Base-by-base conservation (phyloP, 345 rosid genomes). In the Microthlaspi erraticum region DNA sequence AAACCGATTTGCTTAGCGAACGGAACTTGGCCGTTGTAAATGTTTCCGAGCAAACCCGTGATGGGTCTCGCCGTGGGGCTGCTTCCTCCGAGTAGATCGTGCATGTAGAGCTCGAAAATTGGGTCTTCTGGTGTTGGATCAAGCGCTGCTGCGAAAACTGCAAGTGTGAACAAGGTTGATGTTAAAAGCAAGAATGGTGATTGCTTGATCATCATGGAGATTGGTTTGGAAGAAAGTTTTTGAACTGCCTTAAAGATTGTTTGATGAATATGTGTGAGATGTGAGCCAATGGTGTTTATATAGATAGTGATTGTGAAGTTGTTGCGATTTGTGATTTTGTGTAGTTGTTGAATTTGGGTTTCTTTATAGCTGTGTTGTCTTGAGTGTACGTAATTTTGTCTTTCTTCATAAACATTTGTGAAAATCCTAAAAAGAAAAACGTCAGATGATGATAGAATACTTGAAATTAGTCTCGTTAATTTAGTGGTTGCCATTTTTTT, bases 11-110 rank as follows among this genome's bases (percentile, higher is more conserved):
- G 90, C 77, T 81, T 87, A 17, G 99, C 99, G 63, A 89, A 94
- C 18, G 99, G 97, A 37, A 94, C 99, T 64, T 94, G 96, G 14
- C 97, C 96, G 10, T 80, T 85, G 79, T 91, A 94, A n/a, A 94
- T 91, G 83, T 84, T 89, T 12, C 99, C 99, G 16, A 89, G 83
- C 81, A 94, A 72, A 70, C 99, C 99, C 0, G 99, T 92, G 78
- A 94, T 68, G 0, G 96, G 99, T 64, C 97, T 85, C 0, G 97
- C 95, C 0, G 97, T 89, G 2, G 97, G 97, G 63, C 77, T 94
- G 76, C 88, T 80, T 41, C 99, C 99, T 1, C 96, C 97, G 0
- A 91, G 92, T 68, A 91, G 73, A 81, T 94, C 99, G 50, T 91
- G 97, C 96, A 94, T 84, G 81, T 81, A 94, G 58, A 94, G 79